phyloP scores from a whole-genome alignment of 2,329 filamentous ascomycete genomes.

The Diaporthe vexans region DNA sequence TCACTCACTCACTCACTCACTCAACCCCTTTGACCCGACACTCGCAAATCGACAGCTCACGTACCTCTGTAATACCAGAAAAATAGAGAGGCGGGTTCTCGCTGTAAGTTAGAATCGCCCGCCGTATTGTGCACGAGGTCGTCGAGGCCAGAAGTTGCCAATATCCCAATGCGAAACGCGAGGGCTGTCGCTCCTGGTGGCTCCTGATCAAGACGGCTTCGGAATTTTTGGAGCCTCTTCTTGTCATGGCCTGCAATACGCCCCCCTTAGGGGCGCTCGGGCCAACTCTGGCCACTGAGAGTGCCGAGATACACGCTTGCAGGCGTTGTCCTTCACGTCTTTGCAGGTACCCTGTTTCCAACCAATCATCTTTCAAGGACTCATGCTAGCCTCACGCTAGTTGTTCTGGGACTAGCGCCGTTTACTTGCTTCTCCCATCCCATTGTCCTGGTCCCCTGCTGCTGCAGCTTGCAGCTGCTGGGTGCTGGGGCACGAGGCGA shows the following conservation, averaged over 20 bases:
- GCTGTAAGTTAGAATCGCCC: neutral
- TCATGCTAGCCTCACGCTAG: constrained; percentile 34
- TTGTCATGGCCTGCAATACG: constrained; percentile 32
- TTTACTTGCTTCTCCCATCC: constrained; percentile 9
- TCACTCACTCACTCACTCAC: neutral
- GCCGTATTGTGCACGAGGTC: constrained; percentile 21
- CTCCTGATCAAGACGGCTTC: constrained; percentile 39
- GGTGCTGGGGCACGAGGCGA: neutral
- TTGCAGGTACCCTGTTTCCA: neutral
- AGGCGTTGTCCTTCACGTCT: too few relatives aligned
- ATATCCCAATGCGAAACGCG: constrained; percentile 41
- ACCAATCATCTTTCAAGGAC: constrained; percentile 41
- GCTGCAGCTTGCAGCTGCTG: constrained; percentile 2
- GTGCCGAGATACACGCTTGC: neutral
- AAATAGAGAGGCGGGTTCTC: neutral
- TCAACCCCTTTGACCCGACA: constrained; percentile 30
- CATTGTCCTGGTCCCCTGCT: constrained; percentile 21
- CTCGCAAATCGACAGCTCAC: constrained; percentile 18
- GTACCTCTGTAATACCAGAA: constrained; percentile 35
- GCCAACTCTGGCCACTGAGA: constrained; percentile 1
- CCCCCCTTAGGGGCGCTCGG: constrained; percentile 30
- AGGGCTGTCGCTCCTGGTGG: constrained; percentile 11
- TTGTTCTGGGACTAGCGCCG: neutral
- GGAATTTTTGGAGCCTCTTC: constrained; percentile 37
- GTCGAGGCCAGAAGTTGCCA: constrained; percentile 33